Percentiles rank a stretch among this genome's conserved stretches.
These are phyloP conservation scores for Lenwebbia sp. DNA, from an alignment of 345 rosid species.

Conservation along the genomic window DNA sequence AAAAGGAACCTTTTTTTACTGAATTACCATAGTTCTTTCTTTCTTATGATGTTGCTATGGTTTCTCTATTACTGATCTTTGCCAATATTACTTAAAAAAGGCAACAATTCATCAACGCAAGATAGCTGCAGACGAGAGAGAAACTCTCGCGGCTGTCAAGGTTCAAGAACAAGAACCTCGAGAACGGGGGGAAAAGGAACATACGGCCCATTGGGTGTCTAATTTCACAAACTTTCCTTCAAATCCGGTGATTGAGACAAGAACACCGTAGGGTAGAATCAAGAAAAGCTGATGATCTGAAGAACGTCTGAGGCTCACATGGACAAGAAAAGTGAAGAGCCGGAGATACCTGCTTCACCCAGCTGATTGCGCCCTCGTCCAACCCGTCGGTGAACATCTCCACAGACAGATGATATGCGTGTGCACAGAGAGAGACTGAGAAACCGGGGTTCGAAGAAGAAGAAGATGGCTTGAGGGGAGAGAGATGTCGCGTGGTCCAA, in stretches of 20 bases:
- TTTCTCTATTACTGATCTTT: background rate
- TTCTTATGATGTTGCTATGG: background rate
- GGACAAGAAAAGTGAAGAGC: background rate
- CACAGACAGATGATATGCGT: background rate
- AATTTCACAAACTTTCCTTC: background rate
- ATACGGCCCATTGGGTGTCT: background rate
- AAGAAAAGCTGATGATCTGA: background rate
- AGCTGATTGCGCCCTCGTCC: slow-evolving; percentile 59
- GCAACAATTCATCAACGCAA: background rate
- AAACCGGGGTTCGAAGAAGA: background rate
- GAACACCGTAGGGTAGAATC: background rate
- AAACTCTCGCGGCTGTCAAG: background rate
- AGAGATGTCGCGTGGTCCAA: background rate
- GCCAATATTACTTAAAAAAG: background rate
- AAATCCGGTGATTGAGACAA: background rate
- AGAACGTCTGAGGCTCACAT: background rate
- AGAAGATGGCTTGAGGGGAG: background rate
- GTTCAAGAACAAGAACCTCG: background rate
- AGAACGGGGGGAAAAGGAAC: background rate
- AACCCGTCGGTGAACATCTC: slow-evolving; percentile 55
- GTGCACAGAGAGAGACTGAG: background rate
- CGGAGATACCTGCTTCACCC: slow-evolving; percentile 54
- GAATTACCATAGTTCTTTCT: too few relatives aligned
- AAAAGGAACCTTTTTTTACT: background rate
- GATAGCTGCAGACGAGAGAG: background rate